Evolutionary conservation across 441 rosid genomes (phyloP).

Genomic region (Gossypium gossypioides): DNA sequence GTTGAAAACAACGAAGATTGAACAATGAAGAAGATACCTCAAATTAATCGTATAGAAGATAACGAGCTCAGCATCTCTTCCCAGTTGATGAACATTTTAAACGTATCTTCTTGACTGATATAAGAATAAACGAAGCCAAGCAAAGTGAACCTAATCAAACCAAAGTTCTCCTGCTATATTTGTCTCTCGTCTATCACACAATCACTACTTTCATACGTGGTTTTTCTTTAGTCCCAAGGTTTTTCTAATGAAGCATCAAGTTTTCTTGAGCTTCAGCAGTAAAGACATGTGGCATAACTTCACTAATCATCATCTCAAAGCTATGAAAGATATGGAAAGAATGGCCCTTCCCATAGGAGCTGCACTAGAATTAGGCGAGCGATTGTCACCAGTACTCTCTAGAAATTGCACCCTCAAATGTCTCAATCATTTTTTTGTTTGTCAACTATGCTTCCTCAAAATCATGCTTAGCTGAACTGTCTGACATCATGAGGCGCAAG

Average conservation of each 20-base stretch:
- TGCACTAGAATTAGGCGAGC: not conserved
- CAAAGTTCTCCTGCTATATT: not conserved
- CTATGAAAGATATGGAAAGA: not conserved
- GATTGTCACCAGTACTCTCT: not conserved
- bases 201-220: not conserved
- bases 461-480: too few species aligned
- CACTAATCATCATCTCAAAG: not conserved
- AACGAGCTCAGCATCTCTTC: too few species aligned
- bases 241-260: not conserved
- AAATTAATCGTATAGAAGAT: too few species aligned
- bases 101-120: not conserved
- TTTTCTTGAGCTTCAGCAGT: too few species aligned
- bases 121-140: not conserved
- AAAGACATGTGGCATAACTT: too few species aligned
- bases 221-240: too few species aligned
- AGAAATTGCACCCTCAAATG: conserved; percentile 21
- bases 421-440: conserved; percentile 27
- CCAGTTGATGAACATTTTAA: too few species aligned
- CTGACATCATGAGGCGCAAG: too few species aligned
- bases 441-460: not conserved
- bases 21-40: too few species aligned
- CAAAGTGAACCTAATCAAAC: too few species aligned
- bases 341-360: not conserved
- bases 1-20: too few species aligned
- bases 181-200: not conserved